Conservation (phyloP, 2,329 filamentous ascomycete species). For the Fusarium aywerte region DNA sequence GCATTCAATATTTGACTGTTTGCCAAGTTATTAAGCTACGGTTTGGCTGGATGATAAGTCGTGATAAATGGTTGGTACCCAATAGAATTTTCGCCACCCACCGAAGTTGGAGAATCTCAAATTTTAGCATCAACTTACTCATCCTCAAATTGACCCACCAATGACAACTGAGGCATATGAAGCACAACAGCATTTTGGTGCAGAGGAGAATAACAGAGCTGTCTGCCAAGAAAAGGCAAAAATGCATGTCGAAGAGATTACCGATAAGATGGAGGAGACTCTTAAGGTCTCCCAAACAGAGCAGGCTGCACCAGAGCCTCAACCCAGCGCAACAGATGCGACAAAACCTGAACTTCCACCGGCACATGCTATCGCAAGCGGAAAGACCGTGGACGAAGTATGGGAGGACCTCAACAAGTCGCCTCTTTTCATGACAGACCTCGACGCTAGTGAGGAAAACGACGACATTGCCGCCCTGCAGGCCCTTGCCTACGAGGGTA, state of each 20-base stretch:
- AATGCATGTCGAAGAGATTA: conserved; percentile 58
- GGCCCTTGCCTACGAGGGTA: conserved; percentile 93
- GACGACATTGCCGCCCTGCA: conserved; percentile 85
- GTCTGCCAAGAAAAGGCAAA: conserved; percentile 3
- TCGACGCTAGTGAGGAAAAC: conserved; percentile 89
- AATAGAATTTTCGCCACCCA: conserved; percentile 44
- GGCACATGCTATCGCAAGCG: conserved; percentile 51
- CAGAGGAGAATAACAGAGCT: neutral
- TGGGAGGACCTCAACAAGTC: conserved; percentile 67
- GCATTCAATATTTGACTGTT: neutral
- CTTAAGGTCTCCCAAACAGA: conserved; percentile 39
- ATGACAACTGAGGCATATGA: conserved; percentile 16
- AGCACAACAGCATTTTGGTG: neutral
- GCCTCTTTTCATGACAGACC: conserved; percentile 95
- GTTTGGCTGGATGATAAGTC: conserved; percentile 3
- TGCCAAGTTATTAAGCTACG: neutral
- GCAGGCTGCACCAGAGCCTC: conserved; percentile 7
- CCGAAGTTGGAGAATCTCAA: conserved; percentile 42
- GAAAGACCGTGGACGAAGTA: conserved; percentile 66
- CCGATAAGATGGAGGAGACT: conserved; percentile 54
- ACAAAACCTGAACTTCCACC: conserved; percentile 60
- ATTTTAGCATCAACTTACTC: conserved; percentile 38
- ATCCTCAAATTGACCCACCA: conserved; percentile 21
- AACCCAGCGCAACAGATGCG: conserved; percentile 32
- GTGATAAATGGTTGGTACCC: conserved; percentile 32